Conservation (phyloP, 257 asterid species). For the Scutellaria galericulata region DNA sequence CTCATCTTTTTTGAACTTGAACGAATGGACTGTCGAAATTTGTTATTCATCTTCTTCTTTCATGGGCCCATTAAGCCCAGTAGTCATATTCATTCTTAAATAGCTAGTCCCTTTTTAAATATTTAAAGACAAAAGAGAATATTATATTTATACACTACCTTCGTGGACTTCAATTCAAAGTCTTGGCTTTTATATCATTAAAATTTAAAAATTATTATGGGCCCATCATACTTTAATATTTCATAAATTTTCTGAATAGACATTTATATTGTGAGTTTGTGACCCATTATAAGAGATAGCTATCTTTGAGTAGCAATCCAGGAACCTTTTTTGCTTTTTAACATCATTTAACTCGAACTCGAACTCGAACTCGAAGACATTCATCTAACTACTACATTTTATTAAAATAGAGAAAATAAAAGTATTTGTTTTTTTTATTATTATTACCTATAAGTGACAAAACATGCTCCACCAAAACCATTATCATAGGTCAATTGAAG, state of each 20-base stretch:
- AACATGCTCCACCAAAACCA: constrained; percentile 26
- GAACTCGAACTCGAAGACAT: background rate
- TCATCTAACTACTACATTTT: background rate
- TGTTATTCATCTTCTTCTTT: background rate
- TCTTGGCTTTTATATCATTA: background rate
- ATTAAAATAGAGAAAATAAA: background rate
- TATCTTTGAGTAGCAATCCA: too few species aligned
- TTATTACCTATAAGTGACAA: background rate
- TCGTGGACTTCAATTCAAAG: too few species aligned
- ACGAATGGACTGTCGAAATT: background rate
- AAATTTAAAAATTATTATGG: background rate
- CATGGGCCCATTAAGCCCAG: constrained; percentile 18
- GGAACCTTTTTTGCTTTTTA: background rate
- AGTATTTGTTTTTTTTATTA: background rate
- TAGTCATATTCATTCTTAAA: background rate
- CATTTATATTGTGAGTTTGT: background rate
- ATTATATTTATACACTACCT: too few species aligned
- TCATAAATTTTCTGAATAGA: background rate
- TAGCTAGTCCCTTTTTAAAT: too few species aligned
- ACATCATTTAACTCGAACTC: background rate
- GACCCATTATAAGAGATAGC: background rate
- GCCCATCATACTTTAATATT: background rate
- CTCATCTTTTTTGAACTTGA: background rate
- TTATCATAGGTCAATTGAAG: background rate
- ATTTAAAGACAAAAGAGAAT: too few species aligned